Conservation (phyloP, 2,329 filamentous ascomycete species). For the Alternaria sp. region DNA sequence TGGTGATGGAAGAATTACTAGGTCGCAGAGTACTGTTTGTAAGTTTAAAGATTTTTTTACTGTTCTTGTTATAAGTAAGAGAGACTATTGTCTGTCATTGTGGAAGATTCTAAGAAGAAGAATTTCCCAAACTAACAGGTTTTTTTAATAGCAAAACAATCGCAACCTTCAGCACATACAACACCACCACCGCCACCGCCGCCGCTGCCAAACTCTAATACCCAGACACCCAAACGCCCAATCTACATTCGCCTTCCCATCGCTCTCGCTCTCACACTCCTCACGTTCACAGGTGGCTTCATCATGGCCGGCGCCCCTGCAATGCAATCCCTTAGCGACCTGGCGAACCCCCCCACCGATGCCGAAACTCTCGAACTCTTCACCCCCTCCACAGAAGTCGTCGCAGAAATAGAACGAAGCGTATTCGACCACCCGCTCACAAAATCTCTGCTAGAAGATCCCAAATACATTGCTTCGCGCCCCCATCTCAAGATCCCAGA, state of each 20-base stretch:
- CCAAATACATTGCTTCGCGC: conserved; percentile 75
- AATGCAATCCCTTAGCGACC: conserved; percentile 58
- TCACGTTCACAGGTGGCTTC: conserved; percentile 64
- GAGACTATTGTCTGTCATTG: not conserved
- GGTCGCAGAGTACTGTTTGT: conserved; percentile 31
- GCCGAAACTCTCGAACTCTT: conserved; percentile 76
- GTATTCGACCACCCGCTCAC: conserved; percentile 81
- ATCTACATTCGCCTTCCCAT: conserved; percentile 53
- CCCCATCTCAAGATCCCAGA: conserved; percentile 87
- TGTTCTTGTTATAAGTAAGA: not conserved
- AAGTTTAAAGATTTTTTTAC: conserved; percentile 21
- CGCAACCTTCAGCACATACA: conserved; percentile 14
- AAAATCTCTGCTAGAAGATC: conserved; percentile 70
- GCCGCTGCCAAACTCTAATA: conserved; percentile 3
- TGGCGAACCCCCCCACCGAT: conserved; percentile 69
- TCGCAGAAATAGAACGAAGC: conserved; percentile 70
- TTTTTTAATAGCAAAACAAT: conserved; percentile 1
- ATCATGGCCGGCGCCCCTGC: conserved; percentile 65
- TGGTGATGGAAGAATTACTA: conserved; percentile 17
- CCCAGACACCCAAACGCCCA: conserved; percentile 26
- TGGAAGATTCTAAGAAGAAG: conserved; percentile 1
- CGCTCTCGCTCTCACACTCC: conserved; percentile 57
- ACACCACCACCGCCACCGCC: conserved; percentile 13
- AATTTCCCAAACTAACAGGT: not conserved
- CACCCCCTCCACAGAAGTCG: conserved; percentile 61